Base-by-base conservation (phyloP, 2,329 filamentous ascomycete species). In the Paracorniculantispora psalliotae region DNA sequence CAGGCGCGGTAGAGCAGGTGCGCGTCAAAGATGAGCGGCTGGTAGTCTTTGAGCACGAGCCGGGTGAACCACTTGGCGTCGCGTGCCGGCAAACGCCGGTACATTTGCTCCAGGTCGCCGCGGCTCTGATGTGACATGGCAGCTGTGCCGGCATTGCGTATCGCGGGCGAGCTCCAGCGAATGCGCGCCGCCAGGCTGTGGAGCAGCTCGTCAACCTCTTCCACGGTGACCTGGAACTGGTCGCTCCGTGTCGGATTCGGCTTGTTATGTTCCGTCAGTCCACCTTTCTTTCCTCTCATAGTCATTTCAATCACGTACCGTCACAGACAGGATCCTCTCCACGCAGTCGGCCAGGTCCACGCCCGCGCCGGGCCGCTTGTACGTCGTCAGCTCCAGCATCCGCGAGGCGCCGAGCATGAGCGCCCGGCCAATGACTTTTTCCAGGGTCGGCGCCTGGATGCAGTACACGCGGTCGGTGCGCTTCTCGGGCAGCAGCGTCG, bases 21-120 rank as follows among this genome's bases (percentile, higher is more conserved):
- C 7, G 76, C 73, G 23, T 91, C 84, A 1, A 96, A 67, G 1
- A 81, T 69, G 0, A 92, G 77, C 0, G 89, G 88, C n/a, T 81
- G 78, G 61, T 87, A 90, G 62, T 87, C 82, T 68, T 96, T 94
- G 28, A 96, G 76, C 6, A 96, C 78, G 30, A 97, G 76, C 3
- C 92, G 82, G 0, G 90, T 90, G 12, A 96, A 79, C 92, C 92
- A 97, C 73, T 96, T 96, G 4, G 87, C 88, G 68, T 96, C 90
- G 46, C 78, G 77, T 3, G 90, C 83, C 48, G 78, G 77, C 10
- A 91, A 68, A 8, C 83, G 81, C 30, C 73, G 75, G 66, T 89
- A 89, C 1, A 92, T 68, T 0, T 70, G 68, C 21, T 77, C 77
- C 1, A 93, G 70, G 3, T 79, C 69, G 4, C 74, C 72, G 71